Evolutionary conservation across 768 basidiomycete species (phyloP).

Genomic region (Boletus barrowsii): DNA sequence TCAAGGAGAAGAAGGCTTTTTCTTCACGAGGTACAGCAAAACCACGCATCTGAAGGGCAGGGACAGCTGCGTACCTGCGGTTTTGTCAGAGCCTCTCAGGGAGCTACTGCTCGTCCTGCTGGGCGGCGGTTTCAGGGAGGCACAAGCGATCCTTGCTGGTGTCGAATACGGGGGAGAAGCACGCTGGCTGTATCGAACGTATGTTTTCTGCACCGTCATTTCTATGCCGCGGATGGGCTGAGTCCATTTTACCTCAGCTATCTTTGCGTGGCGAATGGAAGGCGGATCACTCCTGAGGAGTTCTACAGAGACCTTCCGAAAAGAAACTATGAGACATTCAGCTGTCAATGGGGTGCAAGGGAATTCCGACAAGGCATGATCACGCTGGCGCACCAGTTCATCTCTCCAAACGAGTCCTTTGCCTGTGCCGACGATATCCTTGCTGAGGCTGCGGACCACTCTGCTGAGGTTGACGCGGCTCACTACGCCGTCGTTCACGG

Average conservation of each 20-base stretch:
- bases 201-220: background rate
- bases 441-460: background rate
- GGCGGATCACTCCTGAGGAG: background rate
- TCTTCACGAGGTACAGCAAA: constrained; percentile 10
- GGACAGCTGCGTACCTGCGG: constrained; percentile 1
- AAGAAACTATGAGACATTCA: background rate
- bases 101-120: background rate
- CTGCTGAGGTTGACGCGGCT: background rate
- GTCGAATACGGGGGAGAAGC: background rate
- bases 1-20: constrained; percentile 2
- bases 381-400: background rate
- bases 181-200: background rate
- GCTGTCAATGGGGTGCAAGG: background rate
- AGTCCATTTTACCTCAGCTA: background rate
- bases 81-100: background rate
- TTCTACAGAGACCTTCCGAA: background rate
- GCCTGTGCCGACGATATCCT: background rate
- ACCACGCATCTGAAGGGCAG: constrained; percentile 1
- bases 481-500: constrained; percentile 5
- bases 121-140: constrained; percentile 4
- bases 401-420: background rate
- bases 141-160: background rate
- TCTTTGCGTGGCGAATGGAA: background rate
- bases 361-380: constrained; percentile 3
- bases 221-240: background rate